Evolutionary conservation across 371 early-diverging fungal species (phyloP), one percentile per base, ranked within the genome.

Genomic region (Actinomortierella ambigua): DNA sequence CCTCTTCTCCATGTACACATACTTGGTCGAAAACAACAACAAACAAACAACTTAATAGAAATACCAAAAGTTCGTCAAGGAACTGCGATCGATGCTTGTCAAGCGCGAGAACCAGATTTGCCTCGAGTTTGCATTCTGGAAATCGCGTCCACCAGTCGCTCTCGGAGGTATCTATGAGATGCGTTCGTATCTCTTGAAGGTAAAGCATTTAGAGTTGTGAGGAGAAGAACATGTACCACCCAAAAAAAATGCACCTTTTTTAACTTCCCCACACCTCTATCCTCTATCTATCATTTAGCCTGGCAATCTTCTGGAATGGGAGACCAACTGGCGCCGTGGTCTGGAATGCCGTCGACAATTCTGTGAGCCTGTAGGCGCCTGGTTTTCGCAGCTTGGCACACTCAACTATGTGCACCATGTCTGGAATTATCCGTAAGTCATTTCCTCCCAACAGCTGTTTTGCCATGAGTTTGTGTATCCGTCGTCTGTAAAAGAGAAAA

Each of bases 81-180:
- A 87, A 46, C 75, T 94, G 50, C 80, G 85, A 46, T 85, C 92
- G 20, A 82, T 94, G 75, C 67, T 95, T 17, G 68, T 78, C 29
- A 83, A 85, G 40, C 88, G 97, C 53, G 81, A 87, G 60, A 94
- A 91, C 65, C 93, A 92, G 68, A 87, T 95, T 44, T 89, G 92
- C 81, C 88, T 95, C 11, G 96, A 95, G 75, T 97, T 97, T 79
- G 90, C 91, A 34, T 96, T 96, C 67, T 97, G 96, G 95, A 79
- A 88, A 48, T 92, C 92, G 2, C 81, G 88, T 26, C 88, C 92
- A 18, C 92, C 92, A 20, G 83, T 81, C 40, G 80, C 84, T 39
- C 84, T 86, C 41, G 84, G 89, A 67, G 94, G 94, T 39, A 90
- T 97, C 51, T 97, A 95, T 67, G 97, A 97, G 76, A 79, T 97